Percentiles rank a stretch among this genome's conserved stretches.
Evolutionary conservation across 78 protist species (phyloP).

Genomic region (Dictyostelium capitatum): DNA sequence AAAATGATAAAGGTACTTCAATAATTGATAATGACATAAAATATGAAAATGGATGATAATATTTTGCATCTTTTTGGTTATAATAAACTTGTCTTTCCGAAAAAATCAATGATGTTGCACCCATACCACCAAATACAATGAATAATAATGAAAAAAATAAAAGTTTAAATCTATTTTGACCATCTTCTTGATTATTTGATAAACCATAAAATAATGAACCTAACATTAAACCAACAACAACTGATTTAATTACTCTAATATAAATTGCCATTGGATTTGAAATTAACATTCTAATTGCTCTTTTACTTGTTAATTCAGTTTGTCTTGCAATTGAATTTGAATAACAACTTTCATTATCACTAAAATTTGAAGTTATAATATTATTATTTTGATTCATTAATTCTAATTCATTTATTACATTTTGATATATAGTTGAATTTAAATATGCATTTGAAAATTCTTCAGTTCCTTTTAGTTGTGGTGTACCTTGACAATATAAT

Average conservation of each 20-base stretch:
- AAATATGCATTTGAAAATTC: slow-evolving; percentile 49
- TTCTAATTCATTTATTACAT: too few relatives aligned
- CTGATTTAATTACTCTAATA: slow-evolving; percentile 4
- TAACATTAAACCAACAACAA: slow-evolving; percentile 19
- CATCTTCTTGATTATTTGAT: slow-evolving; percentile 32
- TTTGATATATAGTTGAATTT: slow-evolving; percentile 11
- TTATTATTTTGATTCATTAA: too few relatives aligned
- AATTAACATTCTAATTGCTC: slow-evolving; percentile 51
- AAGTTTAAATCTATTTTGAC: background rate
- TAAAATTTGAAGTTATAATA: too few relatives aligned
- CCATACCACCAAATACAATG: slow-evolving; percentile 35
- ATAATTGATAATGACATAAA: slow-evolving; percentile 11
- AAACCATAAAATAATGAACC: slow-evolving; percentile 35
- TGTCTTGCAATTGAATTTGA: too few relatives aligned
- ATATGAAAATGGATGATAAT: slow-evolving; percentile 30
- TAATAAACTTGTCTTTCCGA: slow-evolving; percentile 38
- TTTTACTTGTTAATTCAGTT: background rate
- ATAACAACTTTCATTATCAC: too few relatives aligned
- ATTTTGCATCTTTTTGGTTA: slow-evolving; percentile 18
- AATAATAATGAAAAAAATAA: slow-evolving; percentile 29
- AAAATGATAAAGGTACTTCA: slow-evolving; percentile 25
- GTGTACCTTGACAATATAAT: too few relatives aligned
- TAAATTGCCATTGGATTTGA: slow-evolving; percentile 37
- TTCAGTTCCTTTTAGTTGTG: slow-evolving; percentile 32
- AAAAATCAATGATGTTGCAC: slow-evolving; percentile 16